Evolutionary conservation across 106 monocot species (phyloP).

Genomic region (Dioscorea zingiberensis): DNA sequence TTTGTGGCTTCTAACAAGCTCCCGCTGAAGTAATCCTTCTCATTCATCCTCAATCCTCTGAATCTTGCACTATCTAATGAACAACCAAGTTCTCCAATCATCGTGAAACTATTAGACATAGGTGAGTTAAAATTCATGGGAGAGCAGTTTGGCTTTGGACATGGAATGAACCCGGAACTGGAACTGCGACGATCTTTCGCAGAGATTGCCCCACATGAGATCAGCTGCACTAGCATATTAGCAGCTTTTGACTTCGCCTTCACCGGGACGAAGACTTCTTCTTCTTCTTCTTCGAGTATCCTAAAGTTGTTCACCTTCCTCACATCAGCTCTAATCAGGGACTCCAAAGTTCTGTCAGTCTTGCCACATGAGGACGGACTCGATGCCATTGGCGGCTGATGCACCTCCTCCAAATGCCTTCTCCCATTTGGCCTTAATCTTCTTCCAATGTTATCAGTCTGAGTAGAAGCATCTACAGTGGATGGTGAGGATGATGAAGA

Average conservation of each 20-base stretch:
- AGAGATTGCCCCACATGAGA: constrained; percentile 35
- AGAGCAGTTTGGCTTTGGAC: constrained; percentile 28
- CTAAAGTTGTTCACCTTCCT: constrained; percentile 20
- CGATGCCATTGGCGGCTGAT: constrained; percentile 18
- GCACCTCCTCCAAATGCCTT: constrained; percentile 12
- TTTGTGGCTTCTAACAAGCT: constrained; percentile 30
- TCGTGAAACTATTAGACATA: constrained; percentile 4
- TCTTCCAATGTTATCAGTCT: constrained; percentile 24
- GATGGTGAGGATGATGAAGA: constrained; percentile 12
- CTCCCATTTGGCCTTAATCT: not conserved
- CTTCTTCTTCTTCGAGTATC: constrained; percentile 24
- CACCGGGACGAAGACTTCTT: constrained; percentile 14
- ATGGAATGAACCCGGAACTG: constrained; percentile 6
- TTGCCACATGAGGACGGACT: constrained; percentile 23
- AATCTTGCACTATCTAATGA: constrained; percentile 22
- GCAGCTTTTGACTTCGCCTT: constrained; percentile 29
- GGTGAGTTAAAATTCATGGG: constrained; percentile 16
- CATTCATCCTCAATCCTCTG: constrained; percentile 19
- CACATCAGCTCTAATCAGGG: constrained; percentile 32
- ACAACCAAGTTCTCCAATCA: constrained; percentile 13
- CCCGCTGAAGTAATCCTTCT: constrained; percentile 39
- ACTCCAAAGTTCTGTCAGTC: constrained; percentile 32
- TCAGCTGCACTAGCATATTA: constrained; percentile 34
- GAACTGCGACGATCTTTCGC: constrained; percentile 27
- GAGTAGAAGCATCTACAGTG: constrained; percentile 27